Percentiles rank a stretch among this genome's conserved stretches.
phyloP scores from a whole-genome alignment of 306 rosid genomes.

The Chamaecrista fasciculata region DNA sequence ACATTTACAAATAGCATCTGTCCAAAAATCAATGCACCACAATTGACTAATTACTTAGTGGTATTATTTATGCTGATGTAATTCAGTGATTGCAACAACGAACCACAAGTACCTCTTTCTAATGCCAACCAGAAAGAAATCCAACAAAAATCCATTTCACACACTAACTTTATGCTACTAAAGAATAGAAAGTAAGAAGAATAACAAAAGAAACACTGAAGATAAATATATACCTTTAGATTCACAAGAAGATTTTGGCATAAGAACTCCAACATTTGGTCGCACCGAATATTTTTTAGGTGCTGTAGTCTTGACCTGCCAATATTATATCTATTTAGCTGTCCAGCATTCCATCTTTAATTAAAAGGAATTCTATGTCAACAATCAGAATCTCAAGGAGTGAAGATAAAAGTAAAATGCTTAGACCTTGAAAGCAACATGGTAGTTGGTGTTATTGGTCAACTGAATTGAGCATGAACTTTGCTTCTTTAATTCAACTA shows the following conservation, averaged over 20 bases:
- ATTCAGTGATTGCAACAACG: constrained; percentile 10
- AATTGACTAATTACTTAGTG: constrained; percentile 11
- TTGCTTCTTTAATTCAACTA: constrained; percentile 87
- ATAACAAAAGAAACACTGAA: background rate
- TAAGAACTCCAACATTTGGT: constrained; percentile 83
- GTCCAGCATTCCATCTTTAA: background rate
- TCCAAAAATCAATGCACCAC: constrained; percentile 16
- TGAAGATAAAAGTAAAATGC: constrained; percentile 3
- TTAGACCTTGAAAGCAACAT: constrained; percentile 88
- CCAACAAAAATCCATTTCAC: constrained; percentile 12
- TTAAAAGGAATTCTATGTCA: background rate
- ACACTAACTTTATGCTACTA: background rate
- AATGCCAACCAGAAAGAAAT: constrained; percentile 5
- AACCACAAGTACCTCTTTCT: constrained; percentile 14
- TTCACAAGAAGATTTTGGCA: constrained; percentile 62
- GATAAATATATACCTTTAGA: constrained; percentile 58
- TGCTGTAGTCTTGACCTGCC: constrained; percentile 91
- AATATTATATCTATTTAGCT: constrained; percentile 20
- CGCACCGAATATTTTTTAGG: constrained; percentile 88
- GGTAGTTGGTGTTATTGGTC: constrained; percentile 49
- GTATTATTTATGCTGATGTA: background rate
- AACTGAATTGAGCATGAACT: constrained; percentile 72
- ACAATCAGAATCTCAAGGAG: constrained; percentile 3
- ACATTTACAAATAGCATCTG: constrained; percentile 4
- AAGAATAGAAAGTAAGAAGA: background rate